Base-by-base conservation (phyloP, 1,284 basidiomycete genomes). In the Puccinia hordei region DNA sequence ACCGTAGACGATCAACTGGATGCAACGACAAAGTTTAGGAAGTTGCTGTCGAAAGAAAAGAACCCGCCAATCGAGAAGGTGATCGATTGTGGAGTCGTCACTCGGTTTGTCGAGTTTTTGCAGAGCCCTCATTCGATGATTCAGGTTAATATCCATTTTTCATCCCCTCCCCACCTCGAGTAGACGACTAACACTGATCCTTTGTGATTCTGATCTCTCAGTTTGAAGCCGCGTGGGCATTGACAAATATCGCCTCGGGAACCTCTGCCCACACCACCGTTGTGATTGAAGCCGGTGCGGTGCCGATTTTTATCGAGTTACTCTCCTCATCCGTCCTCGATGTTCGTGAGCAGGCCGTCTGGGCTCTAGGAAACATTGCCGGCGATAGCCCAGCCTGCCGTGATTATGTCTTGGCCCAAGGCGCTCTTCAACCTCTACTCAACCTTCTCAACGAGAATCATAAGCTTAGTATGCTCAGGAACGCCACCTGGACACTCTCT, bases 61-160 rank as follows among this genome's bases (percentile, higher is more conserved):
- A 99, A 98, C 86, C 96, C 96, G 53, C 96, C 96, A n/a, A 99
- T 99, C 86, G 97, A 99, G 87, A 91, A 92, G 85, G 97, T 99
- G 83, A 99, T 99, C 86, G 93, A 95, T 84, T 97, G 95, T 87
- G 93, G 94, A 82, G 96, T 99, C 75, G 94, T 99, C 51, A 93
- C 94, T 81, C 93, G 96, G 82, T 99, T 99, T 84, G 97, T 99
- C 81, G 91, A 98, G 86, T 99, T 98, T 87, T 88, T 99, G 83
- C 89, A 90, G 83, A 91, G 89, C 83, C 91, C 91, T 80, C 93
- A 96, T 86, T 92, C 93, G 73, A 96, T 98, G 94, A 74, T 80
- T 53, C 79, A 76, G 59, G 72, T 78, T 12, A 68, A 35, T 69
- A 57, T 51, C 46, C 24, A 17, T 13, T 44, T 13, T 8, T 44